Evolutionary conservation across 768 basidiomycete species (phyloP).

Genomic region (Amanita rimosa): DNA sequence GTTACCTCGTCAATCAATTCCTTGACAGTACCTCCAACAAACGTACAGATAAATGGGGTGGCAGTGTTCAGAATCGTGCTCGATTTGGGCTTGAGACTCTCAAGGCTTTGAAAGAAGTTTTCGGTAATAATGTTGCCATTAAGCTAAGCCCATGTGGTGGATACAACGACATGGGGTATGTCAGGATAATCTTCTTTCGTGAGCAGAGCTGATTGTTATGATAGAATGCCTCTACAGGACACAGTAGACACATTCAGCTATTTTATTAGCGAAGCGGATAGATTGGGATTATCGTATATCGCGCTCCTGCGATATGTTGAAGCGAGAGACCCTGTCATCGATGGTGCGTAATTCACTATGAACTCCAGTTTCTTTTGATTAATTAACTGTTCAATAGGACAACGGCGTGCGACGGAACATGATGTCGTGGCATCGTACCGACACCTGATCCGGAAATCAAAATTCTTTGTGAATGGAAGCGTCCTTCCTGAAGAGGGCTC

Average conservation of each 20-base stretch:
- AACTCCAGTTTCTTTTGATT: neutral
- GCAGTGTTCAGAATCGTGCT: constrained; percentile 41
- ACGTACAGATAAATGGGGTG: constrained; percentile 50
- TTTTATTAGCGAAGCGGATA: constrained; percentile 28
- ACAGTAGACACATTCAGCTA: constrained; percentile 30
- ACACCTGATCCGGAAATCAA: constrained; percentile 23
- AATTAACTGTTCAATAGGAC: constrained; percentile 13
- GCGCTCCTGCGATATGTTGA: constrained; percentile 17
- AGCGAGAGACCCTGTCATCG: constrained; percentile 14
- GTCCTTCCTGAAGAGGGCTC: constrained; percentile 27
- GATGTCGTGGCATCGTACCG: constrained; percentile 28
- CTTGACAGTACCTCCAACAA: constrained; percentile 34
- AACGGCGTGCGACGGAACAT: constrained; percentile 22
- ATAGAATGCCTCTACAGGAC: constrained; percentile 32
- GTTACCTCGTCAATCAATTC: constrained; percentile 40
- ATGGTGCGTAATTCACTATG: constrained; percentile 15
- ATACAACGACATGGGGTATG: constrained; percentile 34
- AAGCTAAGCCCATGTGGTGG: constrained; percentile 37
- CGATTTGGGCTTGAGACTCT: constrained; percentile 43
- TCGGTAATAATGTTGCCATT: constrained; percentile 32
- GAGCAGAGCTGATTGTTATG: neutral
- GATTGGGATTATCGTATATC: constrained; percentile 23
- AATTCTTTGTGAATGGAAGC: constrained; percentile 24
- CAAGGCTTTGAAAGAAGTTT: constrained; percentile 27
- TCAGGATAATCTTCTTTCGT: neutral